Conservation (phyloP, 441 rosid species). For the Brassica hybrid region DNA sequence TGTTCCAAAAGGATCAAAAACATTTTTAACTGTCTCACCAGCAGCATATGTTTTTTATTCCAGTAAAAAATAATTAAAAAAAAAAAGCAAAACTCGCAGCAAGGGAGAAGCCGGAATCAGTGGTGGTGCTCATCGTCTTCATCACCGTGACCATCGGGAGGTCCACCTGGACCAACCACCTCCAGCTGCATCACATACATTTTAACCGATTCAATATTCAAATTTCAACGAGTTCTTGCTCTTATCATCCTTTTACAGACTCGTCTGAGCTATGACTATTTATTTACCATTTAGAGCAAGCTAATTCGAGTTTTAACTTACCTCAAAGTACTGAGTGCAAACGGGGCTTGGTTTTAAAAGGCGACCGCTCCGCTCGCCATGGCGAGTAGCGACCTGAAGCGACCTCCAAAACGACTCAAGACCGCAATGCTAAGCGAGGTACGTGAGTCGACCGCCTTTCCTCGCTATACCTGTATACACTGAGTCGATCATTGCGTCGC, state of each 20-base stretch:
- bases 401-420: not conserved
- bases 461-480: not conserved
- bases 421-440: not conserved
- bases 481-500: not conserved
- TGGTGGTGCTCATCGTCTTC: conserved; percentile 60
- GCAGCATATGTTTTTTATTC: conserved; percentile 3
- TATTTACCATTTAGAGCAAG: too few relatives aligned
- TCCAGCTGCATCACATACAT: conserved; percentile 64
- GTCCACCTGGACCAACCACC: conserved; percentile 96
- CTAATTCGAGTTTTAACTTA: too few relatives aligned
- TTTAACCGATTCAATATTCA: not conserved
- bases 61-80: not conserved
- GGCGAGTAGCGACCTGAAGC: not conserved
- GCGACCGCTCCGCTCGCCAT: not conserved
- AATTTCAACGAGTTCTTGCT: too few relatives aligned
- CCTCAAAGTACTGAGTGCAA: conserved; percentile 84
- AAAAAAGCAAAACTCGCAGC: conserved; percentile 14
- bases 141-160: conserved; percentile 86
- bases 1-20: not conserved
- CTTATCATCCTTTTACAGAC: too few relatives aligned
- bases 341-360: conserved; percentile 56
- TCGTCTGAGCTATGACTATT: too few relatives aligned
- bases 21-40: conserved; percentile 25
- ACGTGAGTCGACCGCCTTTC: not conserved
- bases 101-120: conserved; percentile 27